Evolutionary conservation across 768 basidiomycete species (phyloP).

Genomic region (Chlorophyllum brunneum): DNA sequence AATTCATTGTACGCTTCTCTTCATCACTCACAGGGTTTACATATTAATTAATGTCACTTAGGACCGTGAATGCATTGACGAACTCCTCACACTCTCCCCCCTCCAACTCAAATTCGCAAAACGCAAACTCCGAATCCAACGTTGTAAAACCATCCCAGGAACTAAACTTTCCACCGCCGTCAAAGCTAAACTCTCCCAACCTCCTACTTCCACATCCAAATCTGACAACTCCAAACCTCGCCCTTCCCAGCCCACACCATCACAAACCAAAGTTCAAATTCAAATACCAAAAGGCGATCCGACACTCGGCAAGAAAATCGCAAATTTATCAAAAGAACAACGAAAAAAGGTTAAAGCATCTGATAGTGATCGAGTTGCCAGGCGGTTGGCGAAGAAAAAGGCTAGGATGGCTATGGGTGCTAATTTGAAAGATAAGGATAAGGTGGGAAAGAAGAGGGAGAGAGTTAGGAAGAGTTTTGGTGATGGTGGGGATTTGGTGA

Average conservation of each 20-base stretch:
- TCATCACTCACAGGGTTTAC: conserved; percentile 1
- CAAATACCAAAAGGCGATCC: conserved; percentile 78
- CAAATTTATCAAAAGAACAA: conserved; percentile 76
- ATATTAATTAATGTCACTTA: conserved; percentile 25
- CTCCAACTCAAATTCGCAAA: conserved; percentile 87
- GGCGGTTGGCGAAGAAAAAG: conserved; percentile 90
- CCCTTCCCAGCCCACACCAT: neutral
- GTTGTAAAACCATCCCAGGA: conserved; percentile 74
- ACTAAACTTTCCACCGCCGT: conserved; percentile 18
- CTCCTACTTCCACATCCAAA: too few species aligned
- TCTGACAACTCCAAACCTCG: too few species aligned
- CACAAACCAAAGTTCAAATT: conserved; percentile 16
- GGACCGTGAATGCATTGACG: conserved; percentile 92
- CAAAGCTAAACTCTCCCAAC: conserved; percentile 19
- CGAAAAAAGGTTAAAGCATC: conserved; percentile 78
- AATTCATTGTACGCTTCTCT: conserved; percentile 63
- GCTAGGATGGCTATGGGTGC: conserved; percentile 48
- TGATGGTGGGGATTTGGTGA: conserved; percentile 41
- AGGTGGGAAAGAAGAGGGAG: conserved; percentile 30
- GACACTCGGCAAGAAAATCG: conserved; percentile 71
- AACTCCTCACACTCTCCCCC: conserved; percentile 77
- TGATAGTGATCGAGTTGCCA: conserved; percentile 76
- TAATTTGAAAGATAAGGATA: conserved; percentile 1
- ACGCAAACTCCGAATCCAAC: conserved; percentile 85
- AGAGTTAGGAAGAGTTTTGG: conserved; percentile 40